Conservation (phyloP, 1,284 basidiomycete genomes). For the Cryptococcus depauperatus region DNA sequence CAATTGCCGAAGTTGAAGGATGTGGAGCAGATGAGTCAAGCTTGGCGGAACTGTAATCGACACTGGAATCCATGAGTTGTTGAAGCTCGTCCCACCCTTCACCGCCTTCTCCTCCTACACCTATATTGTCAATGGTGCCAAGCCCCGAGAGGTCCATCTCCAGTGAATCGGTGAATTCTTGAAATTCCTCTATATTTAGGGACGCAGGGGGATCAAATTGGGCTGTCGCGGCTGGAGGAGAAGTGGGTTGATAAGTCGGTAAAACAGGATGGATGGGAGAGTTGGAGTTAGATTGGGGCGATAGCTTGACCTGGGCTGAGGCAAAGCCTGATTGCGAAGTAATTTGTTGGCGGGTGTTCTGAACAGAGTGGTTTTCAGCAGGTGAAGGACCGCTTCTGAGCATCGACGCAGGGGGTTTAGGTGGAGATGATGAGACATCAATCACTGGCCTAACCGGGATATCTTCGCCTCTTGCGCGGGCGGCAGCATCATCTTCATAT, state of each 20-base stretch:
- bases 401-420: constrained; percentile 3
- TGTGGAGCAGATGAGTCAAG: background rate
- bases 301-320: constrained; percentile 4
- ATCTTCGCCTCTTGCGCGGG: constrained; percentile 31
- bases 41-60: constrained; percentile 1
- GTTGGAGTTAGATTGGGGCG: constrained; percentile 3
- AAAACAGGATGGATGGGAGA: constrained; percentile 7
- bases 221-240: constrained; percentile 9
- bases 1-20: background rate
- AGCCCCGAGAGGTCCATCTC: constrained; percentile 32
- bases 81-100: constrained; percentile 31
- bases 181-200: constrained; percentile 26
- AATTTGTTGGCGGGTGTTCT: background rate
- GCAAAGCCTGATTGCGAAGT: constrained; percentile 1
- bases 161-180: constrained; percentile 28
- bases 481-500: constrained; percentile 32
- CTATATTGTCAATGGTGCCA: constrained; percentile 18
- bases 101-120: constrained; percentile 14
- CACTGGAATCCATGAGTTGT: constrained; percentile 17
- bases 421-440: constrained; percentile 4
- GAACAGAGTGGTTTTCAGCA: background rate
- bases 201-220: too few species aligned
- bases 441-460: constrained; percentile 15
- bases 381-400: background rate
- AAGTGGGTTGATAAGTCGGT: constrained; percentile 7